Evolutionary conservation across 306 rosid genomes (phyloP).

Genomic region (Trifolium subterraneum): DNA sequence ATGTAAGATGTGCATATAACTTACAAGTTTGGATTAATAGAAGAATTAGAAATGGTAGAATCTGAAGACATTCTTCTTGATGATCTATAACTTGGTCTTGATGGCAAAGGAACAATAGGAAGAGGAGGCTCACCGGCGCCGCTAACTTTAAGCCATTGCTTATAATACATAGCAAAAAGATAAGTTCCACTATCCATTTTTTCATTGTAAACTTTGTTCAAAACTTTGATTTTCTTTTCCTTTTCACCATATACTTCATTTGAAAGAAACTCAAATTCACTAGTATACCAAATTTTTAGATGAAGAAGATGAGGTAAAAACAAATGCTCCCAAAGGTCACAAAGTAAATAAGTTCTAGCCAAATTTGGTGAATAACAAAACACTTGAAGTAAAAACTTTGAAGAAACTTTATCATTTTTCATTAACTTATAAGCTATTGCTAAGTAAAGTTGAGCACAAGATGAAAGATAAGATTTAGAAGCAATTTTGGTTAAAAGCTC

Average conservation of each 20-base stretch:
- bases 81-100: slow-evolving; percentile 47
- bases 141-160: slow-evolving; percentile 81
- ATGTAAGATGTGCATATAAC: slow-evolving; percentile 40
- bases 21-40: slow-evolving; percentile 72
- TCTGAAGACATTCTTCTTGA: slow-evolving; percentile 74
- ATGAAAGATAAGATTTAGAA: slow-evolving; percentile 55
- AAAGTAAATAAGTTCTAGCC: slow-evolving; percentile 69
- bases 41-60: slow-evolving; percentile 56
- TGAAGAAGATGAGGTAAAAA: slow-evolving; percentile 94
- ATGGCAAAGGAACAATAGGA: slow-evolving; percentile 70
- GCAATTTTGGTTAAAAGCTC: slow-evolving; percentile 53
- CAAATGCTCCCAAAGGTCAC: slow-evolving; percentile 92
- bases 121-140: slow-evolving; percentile 65
- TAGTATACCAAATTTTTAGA: slow-evolving; percentile 72
- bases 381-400: slow-evolving; percentile 72
- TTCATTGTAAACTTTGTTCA: slow-evolving; percentile 63
- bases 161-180: slow-evolving; percentile 74
- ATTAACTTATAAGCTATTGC: slow-evolving; percentile 69
- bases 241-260: slow-evolving; percentile 44
- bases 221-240: slow-evolving; percentile 57
- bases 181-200: slow-evolving; percentile 75
- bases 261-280: slow-evolving; percentile 63
- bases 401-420: slow-evolving; percentile 62
- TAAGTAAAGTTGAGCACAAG: slow-evolving; percentile 77
- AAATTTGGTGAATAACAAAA: slow-evolving; percentile 70